Base-by-base conservation (phyloP, 768 basidiomycete species). In the Rhodotorula babjevae region DNA sequence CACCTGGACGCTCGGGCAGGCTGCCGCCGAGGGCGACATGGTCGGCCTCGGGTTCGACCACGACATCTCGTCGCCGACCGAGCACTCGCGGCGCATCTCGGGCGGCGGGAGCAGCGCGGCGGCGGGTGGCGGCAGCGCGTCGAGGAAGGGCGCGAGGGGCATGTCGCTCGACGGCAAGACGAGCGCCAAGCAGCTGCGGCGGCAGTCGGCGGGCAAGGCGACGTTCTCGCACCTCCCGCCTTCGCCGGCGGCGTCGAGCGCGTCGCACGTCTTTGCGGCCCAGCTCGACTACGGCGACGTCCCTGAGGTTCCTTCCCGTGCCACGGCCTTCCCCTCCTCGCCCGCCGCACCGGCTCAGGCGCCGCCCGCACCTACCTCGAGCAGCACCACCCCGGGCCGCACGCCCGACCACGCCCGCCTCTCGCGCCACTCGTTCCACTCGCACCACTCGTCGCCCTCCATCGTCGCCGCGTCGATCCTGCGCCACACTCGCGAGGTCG, bases 361-460 rank as follows among this genome's bases (percentile, higher is more conserved):
- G 1, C 44, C 59, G 6, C 27, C 60, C 19, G 15, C 21, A 9
- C 23, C 58, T 0, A 16, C 44, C 11, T 66, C 67, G 2, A 40
- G 64, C 1, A 46, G 59, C 19, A 62, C 65, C 42, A 67, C 71
- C 2, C 61, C 62, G 0, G 36, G 58, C 14, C 70, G 70, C 0
- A 75, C 71, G 5, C 74, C 71, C 16, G 71, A 69, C 11, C 71
- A 61, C 42, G 53, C 53, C 10, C 65, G 71, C 23, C 29, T 65
- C 18, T 66, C 69, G n/a, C 71, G 68, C 0, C 68, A 67, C 55
- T 76, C 74, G 7, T 67, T 61, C 65, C 62, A 63, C 53, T 72
- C 74, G 29, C 74, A 76, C 60, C 74, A 72, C 31, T 76, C 74
- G 2, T 73, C 71, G 9, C 71, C 75, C 2, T 73, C 75, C 12